phyloP scores from a whole-genome alignment of 2,329 filamentous ascomycete genomes.

The Aspergillus udagawae region DNA sequence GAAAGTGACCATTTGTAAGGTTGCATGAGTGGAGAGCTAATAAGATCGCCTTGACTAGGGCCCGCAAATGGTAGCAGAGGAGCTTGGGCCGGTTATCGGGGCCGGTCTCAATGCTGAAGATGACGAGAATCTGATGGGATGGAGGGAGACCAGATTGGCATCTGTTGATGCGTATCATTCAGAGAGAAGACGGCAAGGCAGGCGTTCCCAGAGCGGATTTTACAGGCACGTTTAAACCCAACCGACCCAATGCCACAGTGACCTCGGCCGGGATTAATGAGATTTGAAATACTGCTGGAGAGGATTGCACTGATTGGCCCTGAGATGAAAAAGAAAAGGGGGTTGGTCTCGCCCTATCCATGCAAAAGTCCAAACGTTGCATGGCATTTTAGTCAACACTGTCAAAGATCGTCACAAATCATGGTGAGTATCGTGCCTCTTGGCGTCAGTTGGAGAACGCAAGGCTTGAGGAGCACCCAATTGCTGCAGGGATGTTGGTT shows the following conservation, averaged over 20 bases:
- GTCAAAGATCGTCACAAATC: constrained; percentile 23
- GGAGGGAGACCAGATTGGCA: not conserved
- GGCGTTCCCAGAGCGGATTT: not conserved
- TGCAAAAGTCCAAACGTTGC: constrained; percentile 23
- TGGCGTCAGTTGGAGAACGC: constrained; percentile 7
- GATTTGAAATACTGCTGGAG: constrained; percentile 20
- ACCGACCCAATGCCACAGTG: constrained; percentile 6
- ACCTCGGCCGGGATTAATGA: constrained; percentile 20
- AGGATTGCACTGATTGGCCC: constrained; percentile 31
- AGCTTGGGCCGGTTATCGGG: constrained; percentile 30
- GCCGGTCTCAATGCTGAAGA: constrained; percentile 13
- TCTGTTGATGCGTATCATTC: not conserved
- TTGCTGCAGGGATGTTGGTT: constrained; percentile 12
- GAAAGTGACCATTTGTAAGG: constrained; percentile 5
- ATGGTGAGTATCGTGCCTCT: constrained; percentile 11
- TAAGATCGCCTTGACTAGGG: constrained; percentile 26
- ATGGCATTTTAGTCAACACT: constrained; percentile 19
- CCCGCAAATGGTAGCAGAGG: constrained; percentile 12
- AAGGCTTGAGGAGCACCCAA: constrained; percentile 9
- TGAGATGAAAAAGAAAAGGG: constrained; percentile 6
- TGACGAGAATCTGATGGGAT: constrained; percentile 9
- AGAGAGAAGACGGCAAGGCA: not conserved
- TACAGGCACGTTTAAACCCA: not conserved
- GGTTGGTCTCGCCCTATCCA: constrained; percentile 15
- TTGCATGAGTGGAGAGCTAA: constrained; percentile 16